Percentiles rank a stretch among this genome's conserved stretches.
Evolutionary conservation across 768 basidiomycete species (phyloP).

Genomic region (Pilatotrama ljubarskyi): DNA sequence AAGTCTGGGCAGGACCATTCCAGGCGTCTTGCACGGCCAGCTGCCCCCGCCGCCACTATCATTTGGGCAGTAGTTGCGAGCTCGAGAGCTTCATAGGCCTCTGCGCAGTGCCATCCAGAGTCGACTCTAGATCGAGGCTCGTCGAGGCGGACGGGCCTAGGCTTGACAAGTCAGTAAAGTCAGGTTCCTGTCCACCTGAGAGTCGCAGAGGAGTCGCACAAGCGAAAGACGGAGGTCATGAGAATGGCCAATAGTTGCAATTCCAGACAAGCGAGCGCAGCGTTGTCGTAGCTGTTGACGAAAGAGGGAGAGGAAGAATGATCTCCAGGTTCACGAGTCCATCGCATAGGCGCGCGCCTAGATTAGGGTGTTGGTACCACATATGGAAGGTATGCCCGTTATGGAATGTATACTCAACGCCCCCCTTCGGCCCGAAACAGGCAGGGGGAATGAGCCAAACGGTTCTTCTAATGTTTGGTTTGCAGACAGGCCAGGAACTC

Average conservation of each 20-base stretch:
- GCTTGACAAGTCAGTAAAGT: neutral
- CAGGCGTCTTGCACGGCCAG: neutral
- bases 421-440: too few species aligned
- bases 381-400: neutral
- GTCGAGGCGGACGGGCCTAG: conserved; percentile 1
- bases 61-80: neutral
- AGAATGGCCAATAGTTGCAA: neutral
- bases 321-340: too few species aligned
- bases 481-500: too few species aligned
- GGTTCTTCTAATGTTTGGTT: too few species aligned
- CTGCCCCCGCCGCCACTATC: neutral
- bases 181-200: neutral
- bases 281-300: neutral
- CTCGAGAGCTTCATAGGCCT: neutral
- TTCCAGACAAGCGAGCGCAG: neutral
- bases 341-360: neutral
- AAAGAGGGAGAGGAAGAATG: neutral
- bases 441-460: too few species aligned
- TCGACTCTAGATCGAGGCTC: neutral
- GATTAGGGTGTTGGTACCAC: neutral
- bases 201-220: neutral
- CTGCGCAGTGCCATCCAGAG: conserved; percentile 3
- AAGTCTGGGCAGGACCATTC: conserved; percentile 2
- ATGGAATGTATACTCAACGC: too few species aligned
- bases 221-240: neutral